Conservation (phyloP, 2,329 filamentous ascomycete genomes). For the Spiromastix sp. region DNA sequence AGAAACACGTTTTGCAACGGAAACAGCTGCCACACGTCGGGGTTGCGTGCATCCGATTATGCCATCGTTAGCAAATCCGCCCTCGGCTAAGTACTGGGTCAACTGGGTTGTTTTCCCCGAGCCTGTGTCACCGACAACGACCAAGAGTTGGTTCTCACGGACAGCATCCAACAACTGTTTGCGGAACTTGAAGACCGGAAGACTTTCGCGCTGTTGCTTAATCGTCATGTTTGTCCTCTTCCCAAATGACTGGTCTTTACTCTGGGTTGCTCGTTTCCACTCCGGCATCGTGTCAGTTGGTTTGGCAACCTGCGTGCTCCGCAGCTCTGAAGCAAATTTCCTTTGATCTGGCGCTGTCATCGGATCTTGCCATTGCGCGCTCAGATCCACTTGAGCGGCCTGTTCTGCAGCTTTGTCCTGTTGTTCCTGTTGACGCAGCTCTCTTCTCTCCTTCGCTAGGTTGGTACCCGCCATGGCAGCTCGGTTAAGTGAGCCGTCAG, state of each 20-base stretch:
- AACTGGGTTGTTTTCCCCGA: slow-evolving; percentile 96
- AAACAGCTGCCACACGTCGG: slow-evolving; percentile 94
- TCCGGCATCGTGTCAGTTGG: slow-evolving; percentile 65
- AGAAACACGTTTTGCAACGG: slow-evolving; percentile 89
- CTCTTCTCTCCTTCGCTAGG: slow-evolving; percentile 80
- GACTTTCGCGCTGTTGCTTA: slow-evolving; percentile 81
- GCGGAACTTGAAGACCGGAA: slow-evolving; percentile 85
- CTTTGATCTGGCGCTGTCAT: slow-evolving; percentile 80
- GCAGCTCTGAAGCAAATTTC: slow-evolving; percentile 80
- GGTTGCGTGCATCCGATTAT: slow-evolving; percentile 96
- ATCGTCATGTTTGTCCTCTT: slow-evolving; percentile 86
- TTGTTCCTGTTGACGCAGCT: slow-evolving; percentile 77
- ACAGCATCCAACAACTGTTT: slow-evolving; percentile 82
- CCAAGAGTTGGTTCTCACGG: slow-evolving; percentile 75
- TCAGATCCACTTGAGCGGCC: slow-evolving; percentile 67
- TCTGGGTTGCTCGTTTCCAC: slow-evolving; percentile 78
- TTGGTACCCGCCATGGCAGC: slow-evolving; percentile 89
- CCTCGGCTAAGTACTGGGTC: slow-evolving; percentile 90
- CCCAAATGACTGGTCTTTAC: slow-evolving; percentile 69
- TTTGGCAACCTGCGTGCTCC: slow-evolving; percentile 52
- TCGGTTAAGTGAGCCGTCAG: slow-evolving; percentile 94
- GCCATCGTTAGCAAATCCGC: slow-evolving; percentile 73
- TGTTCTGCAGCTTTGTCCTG: slow-evolving; percentile 68
- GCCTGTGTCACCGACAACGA: slow-evolving; percentile 94
- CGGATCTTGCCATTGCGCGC: slow-evolving; percentile 91